Conservation (phyloP, 228 moss, liverwort and hornwort genomes). For the Sphagnum magellanicum region DNA sequence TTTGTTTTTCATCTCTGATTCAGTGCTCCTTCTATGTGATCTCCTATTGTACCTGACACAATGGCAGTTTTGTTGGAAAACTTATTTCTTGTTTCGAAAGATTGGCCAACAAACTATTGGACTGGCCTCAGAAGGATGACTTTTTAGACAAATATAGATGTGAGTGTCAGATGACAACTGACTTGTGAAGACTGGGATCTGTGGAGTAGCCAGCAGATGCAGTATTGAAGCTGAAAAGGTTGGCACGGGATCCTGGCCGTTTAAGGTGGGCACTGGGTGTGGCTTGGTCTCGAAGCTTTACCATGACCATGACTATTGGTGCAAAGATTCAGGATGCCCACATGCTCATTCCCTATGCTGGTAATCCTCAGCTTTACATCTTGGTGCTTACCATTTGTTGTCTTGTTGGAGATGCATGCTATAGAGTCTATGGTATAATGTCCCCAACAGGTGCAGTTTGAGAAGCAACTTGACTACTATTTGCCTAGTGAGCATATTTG, state of each 20-base stretch:
- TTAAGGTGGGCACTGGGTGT: slow-evolving; percentile 88
- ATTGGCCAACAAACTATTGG: too few relatives aligned
- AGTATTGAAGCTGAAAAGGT: slow-evolving; percentile 76
- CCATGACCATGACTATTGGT: slow-evolving; percentile 68
- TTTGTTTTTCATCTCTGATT: slow-evolving; percentile 1
- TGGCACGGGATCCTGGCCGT: slow-evolving; percentile 75
- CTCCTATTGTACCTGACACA: background rate
- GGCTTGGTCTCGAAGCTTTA: slow-evolving; percentile 70
- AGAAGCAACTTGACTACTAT: background rate
- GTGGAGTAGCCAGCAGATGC: slow-evolving; percentile 64
- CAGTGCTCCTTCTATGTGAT: background rate
- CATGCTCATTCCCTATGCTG: slow-evolving; percentile 95
- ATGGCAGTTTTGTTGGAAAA: background rate
- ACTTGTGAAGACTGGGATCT: background rate
- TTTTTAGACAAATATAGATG: too few relatives aligned
- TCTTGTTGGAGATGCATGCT: background rate
- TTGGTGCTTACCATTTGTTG: background rate
- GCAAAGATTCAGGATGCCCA: slow-evolving; percentile 61
- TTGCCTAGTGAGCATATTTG: too few relatives aligned
- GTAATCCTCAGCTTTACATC: slow-evolving; percentile 18
- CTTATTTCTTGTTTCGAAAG: slow-evolving; percentile 2
- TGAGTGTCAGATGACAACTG: too few relatives aligned
- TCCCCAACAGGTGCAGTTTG: background rate
- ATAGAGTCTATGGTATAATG: background rate
- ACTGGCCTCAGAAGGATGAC: too few relatives aligned